These are phyloP conservation scores for Serendipita sp. DNA, from an alignment of 768 basidiomycete genomes.

Conservation along the genomic window DNA sequence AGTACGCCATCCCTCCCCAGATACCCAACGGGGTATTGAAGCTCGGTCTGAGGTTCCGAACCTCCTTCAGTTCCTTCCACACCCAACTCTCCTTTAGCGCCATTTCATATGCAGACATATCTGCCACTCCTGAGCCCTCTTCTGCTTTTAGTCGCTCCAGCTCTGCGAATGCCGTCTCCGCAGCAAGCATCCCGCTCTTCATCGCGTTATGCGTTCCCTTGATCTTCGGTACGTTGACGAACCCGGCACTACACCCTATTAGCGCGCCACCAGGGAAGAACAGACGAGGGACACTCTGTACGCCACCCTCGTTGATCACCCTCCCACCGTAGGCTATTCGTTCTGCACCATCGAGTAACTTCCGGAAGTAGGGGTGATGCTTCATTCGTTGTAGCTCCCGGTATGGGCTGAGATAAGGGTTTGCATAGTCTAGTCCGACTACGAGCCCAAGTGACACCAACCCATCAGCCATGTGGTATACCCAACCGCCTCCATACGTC, in stretches of 20 bases:
- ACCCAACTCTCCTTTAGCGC: slow-evolving; percentile 70
- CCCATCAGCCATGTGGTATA: slow-evolving; percentile 90
- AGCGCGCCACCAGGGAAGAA: slow-evolving; percentile 89
- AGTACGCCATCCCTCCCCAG: slow-evolving; percentile 77
- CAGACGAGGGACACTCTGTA: slow-evolving; percentile 78
- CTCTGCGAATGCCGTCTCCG: slow-evolving; percentile 65
- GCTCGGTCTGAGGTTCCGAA: slow-evolving; percentile 80
- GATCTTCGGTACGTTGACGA: slow-evolving; percentile 94
- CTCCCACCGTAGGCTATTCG: slow-evolving; percentile 87
- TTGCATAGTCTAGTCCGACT: slow-evolving; percentile 85
- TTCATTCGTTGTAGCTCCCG: slow-evolving; percentile 86
- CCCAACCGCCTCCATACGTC: slow-evolving; percentile 87
- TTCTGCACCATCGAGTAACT: slow-evolving; percentile 59
- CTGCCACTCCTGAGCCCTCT: slow-evolving; percentile 22
- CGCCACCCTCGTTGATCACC: slow-evolving; percentile 81
- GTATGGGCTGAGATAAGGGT: slow-evolving; percentile 86
- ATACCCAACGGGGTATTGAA: slow-evolving; percentile 70
- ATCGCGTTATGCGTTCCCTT: slow-evolving; percentile 98
- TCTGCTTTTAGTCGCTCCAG: slow-evolving; percentile 23
- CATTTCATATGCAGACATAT: slow-evolving; percentile 60
- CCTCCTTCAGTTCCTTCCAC: slow-evolving; percentile 70
- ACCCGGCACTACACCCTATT: slow-evolving; percentile 89
- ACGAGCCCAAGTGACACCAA: slow-evolving; percentile 85
- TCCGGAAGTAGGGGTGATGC: slow-evolving; percentile 82
- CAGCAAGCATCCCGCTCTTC: slow-evolving; percentile 97